Conservation (phyloP, 257 asterid genomes). For the Solanum habrochaites region DNA sequence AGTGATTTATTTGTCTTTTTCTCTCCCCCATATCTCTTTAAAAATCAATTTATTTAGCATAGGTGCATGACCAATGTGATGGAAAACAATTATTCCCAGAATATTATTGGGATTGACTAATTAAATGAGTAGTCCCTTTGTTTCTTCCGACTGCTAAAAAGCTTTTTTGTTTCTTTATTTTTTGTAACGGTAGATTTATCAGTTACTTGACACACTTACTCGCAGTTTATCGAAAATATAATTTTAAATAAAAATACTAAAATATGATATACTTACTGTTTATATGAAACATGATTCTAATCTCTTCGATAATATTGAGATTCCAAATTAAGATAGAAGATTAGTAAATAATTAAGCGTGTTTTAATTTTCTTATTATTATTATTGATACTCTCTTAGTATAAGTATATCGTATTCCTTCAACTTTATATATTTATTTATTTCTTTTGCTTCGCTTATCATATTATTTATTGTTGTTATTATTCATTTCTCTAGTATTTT, state of each 20-base stretch:
- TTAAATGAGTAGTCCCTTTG: background rate
- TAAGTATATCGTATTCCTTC: background rate
- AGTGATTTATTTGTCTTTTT: background rate
- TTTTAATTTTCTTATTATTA: too few relatives aligned
- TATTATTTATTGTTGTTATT: too few relatives aligned
- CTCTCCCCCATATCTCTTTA: too few relatives aligned
- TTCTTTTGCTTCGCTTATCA: background rate
- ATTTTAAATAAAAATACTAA: too few relatives aligned
- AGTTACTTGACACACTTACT: background rate
- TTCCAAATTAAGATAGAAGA: background rate
- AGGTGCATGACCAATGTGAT: background rate
- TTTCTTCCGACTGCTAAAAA: background rate
- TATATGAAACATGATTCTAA: too few relatives aligned
- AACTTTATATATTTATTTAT: background rate
- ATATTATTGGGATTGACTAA: background rate
- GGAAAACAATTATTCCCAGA: background rate
- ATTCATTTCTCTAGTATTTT: too few relatives aligned
- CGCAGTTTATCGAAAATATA: too few relatives aligned
- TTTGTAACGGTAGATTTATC: background rate
- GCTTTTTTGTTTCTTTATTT: background rate
- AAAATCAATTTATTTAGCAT: background rate
- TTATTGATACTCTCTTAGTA: too few relatives aligned
- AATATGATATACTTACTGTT: accelerated
- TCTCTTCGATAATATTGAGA: too few relatives aligned
- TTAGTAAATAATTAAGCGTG: too few relatives aligned